Percentiles rank a stretch among this genome's conserved stretches.
phyloP scores from a whole-genome alignment of 805 yeast genomes.

The Kuraishia piskuri region DNA sequence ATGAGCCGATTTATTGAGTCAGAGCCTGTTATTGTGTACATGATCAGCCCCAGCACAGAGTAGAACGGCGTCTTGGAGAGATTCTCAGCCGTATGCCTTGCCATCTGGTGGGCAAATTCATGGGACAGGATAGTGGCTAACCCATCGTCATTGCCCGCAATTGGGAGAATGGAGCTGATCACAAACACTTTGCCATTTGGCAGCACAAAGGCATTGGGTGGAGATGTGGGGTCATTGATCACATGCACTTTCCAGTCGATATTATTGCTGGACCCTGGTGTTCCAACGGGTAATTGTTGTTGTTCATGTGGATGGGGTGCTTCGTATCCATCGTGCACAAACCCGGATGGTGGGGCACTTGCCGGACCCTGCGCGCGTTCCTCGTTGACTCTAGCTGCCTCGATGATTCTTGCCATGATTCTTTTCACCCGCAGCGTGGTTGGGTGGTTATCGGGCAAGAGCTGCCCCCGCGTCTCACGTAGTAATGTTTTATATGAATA shows the following conservation, averaged over 20 bases:
- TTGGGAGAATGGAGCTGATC: constrained; percentile 66
- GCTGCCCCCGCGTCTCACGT: constrained; percentile 36
- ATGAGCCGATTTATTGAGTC: constrained; percentile 40
- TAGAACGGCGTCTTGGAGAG: constrained; percentile 71
- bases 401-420: constrained; percentile 58
- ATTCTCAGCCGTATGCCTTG: constrained; percentile 84
- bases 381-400: constrained; percentile 37
- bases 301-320: constrained; percentile 1
- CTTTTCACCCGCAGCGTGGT: constrained; percentile 41
- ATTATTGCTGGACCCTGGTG: constrained; percentile 9
- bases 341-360: background rate
- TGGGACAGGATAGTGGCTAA: constrained; percentile 92
- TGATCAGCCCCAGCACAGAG: constrained; percentile 37
- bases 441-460: constrained; percentile 62
- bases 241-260: constrained; percentile 76
- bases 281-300: background rate
- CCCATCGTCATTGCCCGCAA: constrained; percentile 80
- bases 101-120: constrained; percentile 90
- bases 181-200: constrained; percentile 97
- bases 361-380: constrained; percentile 17
- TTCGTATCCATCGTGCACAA: background rate
- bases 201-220: constrained; percentile 94
- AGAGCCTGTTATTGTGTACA: constrained; percentile 58
- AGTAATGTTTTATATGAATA: constrained; percentile 55
- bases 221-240: constrained; percentile 64